Evolutionary conservation across 768 basidiomycete genomes (phyloP).

Genomic region (Xanthoconium purpureum): DNA sequence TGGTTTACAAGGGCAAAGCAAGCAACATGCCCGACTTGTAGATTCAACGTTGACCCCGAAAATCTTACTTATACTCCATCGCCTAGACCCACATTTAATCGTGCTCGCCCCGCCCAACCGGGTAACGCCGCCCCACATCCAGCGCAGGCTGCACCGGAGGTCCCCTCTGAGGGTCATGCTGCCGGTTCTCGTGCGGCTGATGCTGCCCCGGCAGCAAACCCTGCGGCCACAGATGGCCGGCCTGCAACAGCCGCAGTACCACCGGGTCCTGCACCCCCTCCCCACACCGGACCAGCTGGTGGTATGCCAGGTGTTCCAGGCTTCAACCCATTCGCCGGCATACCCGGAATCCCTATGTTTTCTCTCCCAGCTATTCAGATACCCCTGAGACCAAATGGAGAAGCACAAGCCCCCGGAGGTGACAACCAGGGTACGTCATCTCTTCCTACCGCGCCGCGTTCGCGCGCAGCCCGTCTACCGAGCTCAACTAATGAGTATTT

Average conservation of each 20-base stretch:
- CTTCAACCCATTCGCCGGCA: slow-evolving; percentile 17
- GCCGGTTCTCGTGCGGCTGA: background rate
- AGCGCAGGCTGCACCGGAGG: slow-evolving; percentile 6
- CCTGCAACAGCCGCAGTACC: slow-evolving; percentile 3
- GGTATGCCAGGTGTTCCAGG: slow-evolving; percentile 6
- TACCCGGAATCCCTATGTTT: slow-evolving; percentile 26
- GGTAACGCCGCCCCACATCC: slow-evolving; percentile 12
- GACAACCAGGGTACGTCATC: slow-evolving; percentile 19
- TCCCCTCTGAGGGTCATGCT: slow-evolving; percentile 1
- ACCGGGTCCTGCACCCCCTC: background rate
- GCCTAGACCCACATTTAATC: slow-evolving; percentile 18
- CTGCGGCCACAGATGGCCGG: background rate
- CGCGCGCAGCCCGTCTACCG: slow-evolving; percentile 14
- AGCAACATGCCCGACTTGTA: slow-evolving; percentile 80
- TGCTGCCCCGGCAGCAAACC: slow-evolving; percentile 3
- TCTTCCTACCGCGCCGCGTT: background rate
- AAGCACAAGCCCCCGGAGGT: slow-evolving; percentile 8
- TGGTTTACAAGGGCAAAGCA: slow-evolving; percentile 80
- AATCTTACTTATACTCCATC: slow-evolving; percentile 51
- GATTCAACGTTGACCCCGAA: slow-evolving; percentile 81
- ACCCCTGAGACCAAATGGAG: slow-evolving; percentile 15
- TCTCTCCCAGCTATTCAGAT: slow-evolving; percentile 28
- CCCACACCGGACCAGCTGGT: slow-evolving; percentile 5
- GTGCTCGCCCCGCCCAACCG: slow-evolving; percentile 12
- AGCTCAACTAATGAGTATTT: slow-evolving; percentile 18